Evolutionary conservation across 2,329 filamentous ascomycete species (phyloP).

Genomic region (Fusarium xyrophilum): DNA sequence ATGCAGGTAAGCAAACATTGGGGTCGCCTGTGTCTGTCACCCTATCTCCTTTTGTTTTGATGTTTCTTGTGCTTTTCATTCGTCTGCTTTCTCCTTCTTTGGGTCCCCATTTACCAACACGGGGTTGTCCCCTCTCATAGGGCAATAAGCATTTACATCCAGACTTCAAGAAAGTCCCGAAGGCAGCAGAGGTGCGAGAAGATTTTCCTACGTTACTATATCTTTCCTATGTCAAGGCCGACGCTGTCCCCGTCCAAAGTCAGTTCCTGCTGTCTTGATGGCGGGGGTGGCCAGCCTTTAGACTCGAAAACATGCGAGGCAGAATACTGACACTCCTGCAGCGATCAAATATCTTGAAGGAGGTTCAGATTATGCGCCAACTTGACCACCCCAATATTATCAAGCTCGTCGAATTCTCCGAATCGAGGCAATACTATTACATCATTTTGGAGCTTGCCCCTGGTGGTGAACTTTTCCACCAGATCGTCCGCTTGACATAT

Average conservation of each 20-base stretch:
- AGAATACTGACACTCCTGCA: conserved; percentile 53
- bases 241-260: conserved; percentile 36
- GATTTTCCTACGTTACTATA: conserved; percentile 46
- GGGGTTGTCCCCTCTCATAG: conserved; percentile 62
- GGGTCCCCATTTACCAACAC: conserved; percentile 60
- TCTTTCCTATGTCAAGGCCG: conserved; percentile 4
- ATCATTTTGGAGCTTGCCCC: conserved; percentile 95
- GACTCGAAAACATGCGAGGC: conserved; percentile 20
- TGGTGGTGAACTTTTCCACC: conserved; percentile 96
- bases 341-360: conserved; percentile 97
- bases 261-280: conserved; percentile 30
- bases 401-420: conserved; percentile 90
- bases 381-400: conserved; percentile 96
- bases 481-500: conserved; percentile 97
- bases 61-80: conserved; percentile 3
- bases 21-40: conserved; percentile 35
- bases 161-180: conserved; percentile 93
- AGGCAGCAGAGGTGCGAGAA: conserved; percentile 93
- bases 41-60: conserved; percentile 35
- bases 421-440: conserved; percentile 95
- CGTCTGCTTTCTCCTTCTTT: conserved; percentile 28
- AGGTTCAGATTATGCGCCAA: conserved; percentile 98
- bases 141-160: conserved; percentile 92
- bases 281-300: conserved; percentile 31
- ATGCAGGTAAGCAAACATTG: conserved; percentile 80